Base-by-base conservation (phyloP, 2,329 filamentous ascomycete species). In the Penicillium hesseltinei region DNA sequence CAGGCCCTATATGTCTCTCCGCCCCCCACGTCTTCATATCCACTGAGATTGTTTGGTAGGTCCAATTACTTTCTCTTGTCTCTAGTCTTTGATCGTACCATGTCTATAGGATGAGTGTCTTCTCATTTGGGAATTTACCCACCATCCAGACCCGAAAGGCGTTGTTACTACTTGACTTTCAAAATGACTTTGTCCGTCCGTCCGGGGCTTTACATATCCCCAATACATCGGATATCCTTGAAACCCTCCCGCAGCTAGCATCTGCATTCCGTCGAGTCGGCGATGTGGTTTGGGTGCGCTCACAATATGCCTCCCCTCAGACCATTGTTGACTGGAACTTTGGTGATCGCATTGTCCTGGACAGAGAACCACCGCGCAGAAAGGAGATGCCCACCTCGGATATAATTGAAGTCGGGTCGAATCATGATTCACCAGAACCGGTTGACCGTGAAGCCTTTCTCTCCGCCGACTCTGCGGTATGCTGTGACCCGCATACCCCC, bases 281-380 rank as follows among this genome's bases (percentile, higher is more conserved):
- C 29, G 82, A 87, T 68, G 83, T 97, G 31, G 86, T 97, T 67
- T 97, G 92, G 92, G 84, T 96, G 31, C 87, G 87, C 56, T 92
- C 89, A 42, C 81, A 88, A 62, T 94, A 89, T 68, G 84, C 87
- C 52, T 77, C 80, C n/a, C 81, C 82, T 33, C 83, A 88, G 33
- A 77, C 84, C 4, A 75, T 81, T 27, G 80, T 84, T 46, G 82
- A 82, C 51, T 73, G 75, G 39, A 75, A 78, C 15, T 79, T 76
- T 31, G 80, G 80, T 48, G 78, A 71, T 25, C 77, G 61, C 75
- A 80, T 69, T 69, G 75, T 64, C 65, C 77, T 64, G 69, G 80
- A 59, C 2, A 65, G 51, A 23, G 59, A 64, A 23, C 58, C 60
- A 2, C 61, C 58, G 4, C 59, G 56, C 50, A 51, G 36, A 42